A percentile compares a stretch with the other conserved stretches of the same genome.
phyloP scores from a whole-genome alignment of 2,329 filamentous ascomycete genomes.

The Karstenula rhodostoma region DNA sequence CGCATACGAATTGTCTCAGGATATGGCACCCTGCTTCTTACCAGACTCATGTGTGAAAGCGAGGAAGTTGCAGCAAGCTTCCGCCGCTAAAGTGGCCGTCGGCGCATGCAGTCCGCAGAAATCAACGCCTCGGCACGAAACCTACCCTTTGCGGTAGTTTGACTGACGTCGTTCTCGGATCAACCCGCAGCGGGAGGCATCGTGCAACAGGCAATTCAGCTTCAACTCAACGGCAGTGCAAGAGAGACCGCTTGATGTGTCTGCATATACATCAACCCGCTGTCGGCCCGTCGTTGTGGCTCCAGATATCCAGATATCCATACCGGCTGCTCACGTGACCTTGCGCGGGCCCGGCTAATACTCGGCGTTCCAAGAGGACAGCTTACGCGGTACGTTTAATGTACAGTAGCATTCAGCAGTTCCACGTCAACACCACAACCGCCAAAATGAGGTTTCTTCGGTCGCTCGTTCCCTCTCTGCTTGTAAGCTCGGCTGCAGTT shows the following conservation, averaged over 20 bases:
- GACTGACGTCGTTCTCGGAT: neutral
- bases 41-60: neutral
- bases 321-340: neutral
- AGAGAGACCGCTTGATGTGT: too few species aligned
- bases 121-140: neutral
- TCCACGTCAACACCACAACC: conserved; percentile 37
- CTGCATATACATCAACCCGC: too few species aligned
- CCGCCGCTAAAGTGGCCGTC: neutral
- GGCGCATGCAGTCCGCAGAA: neutral
- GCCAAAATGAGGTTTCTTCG: conserved; percentile 53
- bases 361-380: conserved; percentile 25
- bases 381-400: conserved; percentile 27
- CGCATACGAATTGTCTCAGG: too few species aligned
- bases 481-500: conserved; percentile 51
- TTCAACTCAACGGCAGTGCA: neutral
- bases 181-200: neutral
- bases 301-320: too few species aligned
- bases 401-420: conserved; percentile 29
- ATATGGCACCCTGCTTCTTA: too few species aligned
- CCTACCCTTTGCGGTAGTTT: neutral
- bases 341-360: neutral
- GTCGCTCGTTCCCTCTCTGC: conserved; percentile 53
- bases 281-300: too few species aligned
- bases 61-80: neutral
- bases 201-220: neutral